phyloP scores from a whole-genome alignment of 2,329 filamentous ascomycete species.

The Ophiostoma piceae region DNA sequence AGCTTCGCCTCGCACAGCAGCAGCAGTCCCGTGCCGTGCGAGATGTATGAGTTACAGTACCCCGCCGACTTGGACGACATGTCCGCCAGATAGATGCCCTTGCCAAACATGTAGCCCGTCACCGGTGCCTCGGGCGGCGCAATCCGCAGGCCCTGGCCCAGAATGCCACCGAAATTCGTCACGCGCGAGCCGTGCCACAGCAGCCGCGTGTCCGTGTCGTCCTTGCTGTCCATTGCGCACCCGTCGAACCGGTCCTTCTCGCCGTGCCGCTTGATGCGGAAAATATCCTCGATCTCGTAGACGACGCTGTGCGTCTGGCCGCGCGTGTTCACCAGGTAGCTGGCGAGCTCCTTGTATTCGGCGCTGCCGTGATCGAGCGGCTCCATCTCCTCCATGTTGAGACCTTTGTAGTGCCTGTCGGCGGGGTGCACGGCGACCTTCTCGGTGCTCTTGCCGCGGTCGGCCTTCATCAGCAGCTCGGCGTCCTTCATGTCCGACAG shows the following conservation, averaged over 20 bases:
- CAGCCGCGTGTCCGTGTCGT: constrained; percentile 60
- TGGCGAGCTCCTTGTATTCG: constrained; percentile 61
- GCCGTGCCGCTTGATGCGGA: constrained; percentile 71
- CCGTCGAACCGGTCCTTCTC: constrained; percentile 64
- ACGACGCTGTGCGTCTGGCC: constrained; percentile 60
- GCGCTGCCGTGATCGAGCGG: constrained; percentile 51
- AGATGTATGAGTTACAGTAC: constrained; percentile 62
- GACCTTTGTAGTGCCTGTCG: constrained; percentile 65
- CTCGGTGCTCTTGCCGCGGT: constrained; percentile 44
- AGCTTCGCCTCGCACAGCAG: constrained; percentile 82
- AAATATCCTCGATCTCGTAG: constrained; percentile 67
- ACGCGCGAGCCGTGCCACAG: constrained; percentile 82
- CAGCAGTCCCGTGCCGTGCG: constrained; percentile 66
- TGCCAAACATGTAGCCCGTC: constrained; percentile 81
- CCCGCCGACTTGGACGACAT: constrained; percentile 77
- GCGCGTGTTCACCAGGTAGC: constrained; percentile 62
- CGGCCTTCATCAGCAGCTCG: constrained; percentile 67
- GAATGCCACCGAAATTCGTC: constrained; percentile 82
- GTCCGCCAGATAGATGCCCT: constrained; percentile 83
- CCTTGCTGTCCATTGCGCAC: constrained; percentile 47
- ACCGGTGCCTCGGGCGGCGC: constrained; percentile 78
- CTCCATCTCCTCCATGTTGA: constrained; percentile 73
- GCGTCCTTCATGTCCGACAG: constrained; percentile 82
- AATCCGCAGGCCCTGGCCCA: constrained; percentile 79
- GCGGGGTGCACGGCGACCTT: constrained; percentile 54